These are phyloP conservation scores for Ogataea saltuana DNA, from an alignment of 805 yeast genomes.

Conservation along the genomic window DNA sequence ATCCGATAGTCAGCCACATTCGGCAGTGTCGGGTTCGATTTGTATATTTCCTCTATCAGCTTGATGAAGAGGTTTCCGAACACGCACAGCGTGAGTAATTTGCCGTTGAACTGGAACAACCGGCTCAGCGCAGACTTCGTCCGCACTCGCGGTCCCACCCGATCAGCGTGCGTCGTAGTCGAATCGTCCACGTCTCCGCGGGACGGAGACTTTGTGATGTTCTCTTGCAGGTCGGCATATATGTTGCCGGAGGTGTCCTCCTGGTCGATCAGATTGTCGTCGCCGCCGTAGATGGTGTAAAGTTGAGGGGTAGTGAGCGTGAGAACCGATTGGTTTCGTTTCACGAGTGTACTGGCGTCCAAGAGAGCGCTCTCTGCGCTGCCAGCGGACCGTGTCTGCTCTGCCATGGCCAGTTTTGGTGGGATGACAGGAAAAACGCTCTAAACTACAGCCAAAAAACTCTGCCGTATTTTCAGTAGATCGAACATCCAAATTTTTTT, in stretches of 20 bases:
- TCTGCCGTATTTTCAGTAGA: too few species aligned
- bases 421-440: too few species aligned
- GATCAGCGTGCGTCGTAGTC: too few species aligned
- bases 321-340: slow-evolving; percentile 21
- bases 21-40: slow-evolving; percentile 29
- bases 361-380: too few species aligned
- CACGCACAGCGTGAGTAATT: slow-evolving; percentile 33
- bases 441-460: too few species aligned
- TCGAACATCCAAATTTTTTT: too few species aligned
- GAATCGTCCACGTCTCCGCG: neutral
- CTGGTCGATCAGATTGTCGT: slow-evolving; percentile 21
- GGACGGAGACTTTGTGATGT: slow-evolving; percentile 14
- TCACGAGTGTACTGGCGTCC: slow-evolving; percentile 8
- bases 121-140: neutral
- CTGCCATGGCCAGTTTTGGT: too few species aligned
- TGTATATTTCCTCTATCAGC: slow-evolving; percentile 53
- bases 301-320: slow-evolving; percentile 32
- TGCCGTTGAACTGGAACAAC: slow-evolving; percentile 7
- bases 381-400: too few species aligned
- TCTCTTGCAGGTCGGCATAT: slow-evolving; percentile 19
- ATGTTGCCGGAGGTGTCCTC: slow-evolving; percentile 22
- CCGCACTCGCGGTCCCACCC: neutral
- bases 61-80: slow-evolving; percentile 57
- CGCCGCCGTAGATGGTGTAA: slow-evolving; percentile 31
- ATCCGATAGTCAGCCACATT: slow-evolving; percentile 33